Evolutionary conservation across 805 yeast genomes (phyloP), one percentile per base, ranked within the genome.

Genomic region (Starmerella kuoi): DNA sequence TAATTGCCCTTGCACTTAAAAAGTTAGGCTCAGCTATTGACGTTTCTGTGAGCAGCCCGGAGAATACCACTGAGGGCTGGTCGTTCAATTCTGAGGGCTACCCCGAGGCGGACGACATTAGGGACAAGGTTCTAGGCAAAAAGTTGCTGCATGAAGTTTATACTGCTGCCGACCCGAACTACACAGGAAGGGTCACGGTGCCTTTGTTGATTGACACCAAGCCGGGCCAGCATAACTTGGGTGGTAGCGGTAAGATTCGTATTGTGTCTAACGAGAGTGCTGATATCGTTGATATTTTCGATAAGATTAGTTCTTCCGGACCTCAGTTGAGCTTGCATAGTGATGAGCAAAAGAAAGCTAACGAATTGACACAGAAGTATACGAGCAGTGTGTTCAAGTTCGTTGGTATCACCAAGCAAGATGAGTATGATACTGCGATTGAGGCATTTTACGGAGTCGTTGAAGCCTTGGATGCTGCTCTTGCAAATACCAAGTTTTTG

Each of bases 131-230:
- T 28, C 71, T 81, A 55, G 76, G 76, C 5, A 66, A 65, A 51
- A 61, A 68, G 42, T 66, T 84, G 50, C 49, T 88, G 37, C 69
- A 77, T 20, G 81, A 88, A 49, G 56, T 87, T 17, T 88, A 91
- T 59, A 76, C 65, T 62, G 77, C 77, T 60, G 81, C 81, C 5
- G 69, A 84, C 41, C 77, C 88, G 1, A 71, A 78, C 17, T 88
- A 85, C 61, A 64, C 61, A 11, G 95, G 94, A 3, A 69, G 96
- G 49, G 82, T 75, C 59, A 85, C 96, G 1, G 96, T 88, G 27
- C 98, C 97, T 2, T 81, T 87, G 4, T 68, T 88, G 53, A 86
- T 94, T 85, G 97, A 88, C 62, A 79, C 72, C 55, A 76, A 86
- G 62, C 40, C 43, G n/a, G 30, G 40, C 5, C 20, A 17, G 21